Base-by-base conservation (phyloP, 1,284 basidiomycete genomes). In the Microbotryomycetes sp. region DNA sequence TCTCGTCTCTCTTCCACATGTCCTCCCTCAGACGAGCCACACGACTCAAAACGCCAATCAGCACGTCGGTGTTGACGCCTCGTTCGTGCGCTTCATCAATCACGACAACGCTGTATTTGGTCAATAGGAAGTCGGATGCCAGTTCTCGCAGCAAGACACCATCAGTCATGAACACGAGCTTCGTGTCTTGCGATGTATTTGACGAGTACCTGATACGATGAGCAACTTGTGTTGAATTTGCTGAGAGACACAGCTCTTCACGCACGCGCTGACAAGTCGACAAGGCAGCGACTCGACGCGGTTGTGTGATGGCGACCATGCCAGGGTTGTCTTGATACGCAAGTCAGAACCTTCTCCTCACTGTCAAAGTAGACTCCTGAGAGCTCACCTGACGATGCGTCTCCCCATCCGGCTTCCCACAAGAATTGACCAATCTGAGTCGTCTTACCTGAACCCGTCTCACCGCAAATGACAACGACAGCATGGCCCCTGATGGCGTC, bases 91-190 rank as follows among this genome's bases (percentile, higher is more conserved):
- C 96, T 77, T 99, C 96, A 71, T 99, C 96, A 59, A 97, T 88
- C 62, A 98, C 87, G 67, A 99, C 84, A 32, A 96, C 88, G 26
- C 89, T 92, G 76, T 99, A 99, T 74, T 87, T 89, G 56, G 80
- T 84, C 19, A 98, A 80, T 31, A 97, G 76, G 74, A 98, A 94
- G 74, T 99, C 94, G 16, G 83, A 84, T 0, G 91, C 87, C 25
- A 98, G 81, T 76, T 99, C 96, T 60, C 96, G 86, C 14, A 98
- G 80, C 26, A 99, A 79, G 16, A 98, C 92, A 80, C 96, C 96
- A 72, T 99, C 96, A 2, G 96, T 99, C 94, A 98, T 98, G 80
- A 98, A 99, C 77, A 98, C 97, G 80, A 98, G 92, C 6, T 85
- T 85, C 0, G 96, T 99, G 26, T 85, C 81, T 0, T 89, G 81